These are phyloP conservation scores for Fusarium sp. DNA, from an alignment of 2,329 filamentous ascomycete species.

Conservation along the genomic window DNA sequence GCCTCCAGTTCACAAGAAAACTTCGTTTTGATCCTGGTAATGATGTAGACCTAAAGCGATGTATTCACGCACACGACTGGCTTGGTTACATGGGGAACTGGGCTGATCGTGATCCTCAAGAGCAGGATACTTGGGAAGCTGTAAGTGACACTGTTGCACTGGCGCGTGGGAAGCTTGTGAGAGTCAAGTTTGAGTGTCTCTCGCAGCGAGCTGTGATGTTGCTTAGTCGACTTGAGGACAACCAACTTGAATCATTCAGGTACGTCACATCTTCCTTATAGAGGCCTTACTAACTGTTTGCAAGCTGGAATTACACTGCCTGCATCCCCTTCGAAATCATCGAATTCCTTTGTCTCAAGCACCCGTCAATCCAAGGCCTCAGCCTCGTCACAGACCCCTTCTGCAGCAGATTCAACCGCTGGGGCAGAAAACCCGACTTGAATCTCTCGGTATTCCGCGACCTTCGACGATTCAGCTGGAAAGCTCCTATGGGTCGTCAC, in stretches of 20 bases:
- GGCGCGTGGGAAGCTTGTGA: not conserved
- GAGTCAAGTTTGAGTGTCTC: constrained; percentile 12
- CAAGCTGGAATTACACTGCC: not conserved
- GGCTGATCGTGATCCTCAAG: not conserved
- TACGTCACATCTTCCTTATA: not conserved
- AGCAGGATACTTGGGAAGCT: not conserved
- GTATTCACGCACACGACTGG: not conserved
- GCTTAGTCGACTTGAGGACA: not conserved
- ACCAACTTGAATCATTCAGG: not conserved
- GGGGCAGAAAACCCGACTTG: not conserved
- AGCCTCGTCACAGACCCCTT: not conserved
- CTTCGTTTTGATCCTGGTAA: not conserved
- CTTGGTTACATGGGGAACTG: not conserved
- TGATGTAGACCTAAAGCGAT: not conserved
- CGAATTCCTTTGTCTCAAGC: not conserved
- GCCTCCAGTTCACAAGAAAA: not conserved
- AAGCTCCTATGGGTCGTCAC: not conserved
- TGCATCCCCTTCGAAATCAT: not conserved
- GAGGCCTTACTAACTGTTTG: not conserved
- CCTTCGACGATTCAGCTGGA: not conserved
- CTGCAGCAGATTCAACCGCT: constrained; percentile 5
- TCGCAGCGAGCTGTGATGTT: not conserved
- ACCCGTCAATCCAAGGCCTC: not conserved
- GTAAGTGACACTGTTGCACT: not conserved
- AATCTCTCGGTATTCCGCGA: not conserved